A percentile compares a stretch with the other conserved stretches of the same genome.
Conservation (phyloP, 495 filamentous ascomycete genomes). For the Penicillium taxi region DNA sequence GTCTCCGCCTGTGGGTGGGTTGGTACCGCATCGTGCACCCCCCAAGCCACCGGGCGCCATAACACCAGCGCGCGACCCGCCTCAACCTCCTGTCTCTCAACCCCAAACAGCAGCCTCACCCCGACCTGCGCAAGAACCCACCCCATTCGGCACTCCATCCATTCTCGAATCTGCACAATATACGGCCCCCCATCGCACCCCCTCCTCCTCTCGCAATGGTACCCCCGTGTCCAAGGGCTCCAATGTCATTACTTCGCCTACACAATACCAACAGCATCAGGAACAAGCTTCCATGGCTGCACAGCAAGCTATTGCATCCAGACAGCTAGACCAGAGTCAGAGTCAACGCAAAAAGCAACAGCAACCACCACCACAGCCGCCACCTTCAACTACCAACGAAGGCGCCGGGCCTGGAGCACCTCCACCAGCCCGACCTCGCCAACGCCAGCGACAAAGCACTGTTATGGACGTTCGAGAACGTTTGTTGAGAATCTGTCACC, state of each 20-base stretch:
- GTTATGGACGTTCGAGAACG: constrained; percentile 74
- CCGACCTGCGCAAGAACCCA: constrained; percentile 19
- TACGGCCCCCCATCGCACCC: constrained; percentile 38
- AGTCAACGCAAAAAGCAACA: constrained; percentile 55
- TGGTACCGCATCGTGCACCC: constrained; percentile 38
- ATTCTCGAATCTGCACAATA: constrained; percentile 48
- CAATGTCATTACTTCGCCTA: constrained; percentile 23
- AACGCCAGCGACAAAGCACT: constrained; percentile 65
- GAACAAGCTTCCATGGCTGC: constrained; percentile 68
- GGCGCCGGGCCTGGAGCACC: constrained; percentile 50
- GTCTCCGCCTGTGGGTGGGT: constrained; percentile 27
- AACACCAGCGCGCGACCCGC: constrained; percentile 39
- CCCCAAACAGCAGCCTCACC: constrained; percentile 13
- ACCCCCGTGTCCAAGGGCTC: constrained; percentile 20
- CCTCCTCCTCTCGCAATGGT: constrained; percentile 38
- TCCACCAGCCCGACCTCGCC: constrained; percentile 61
- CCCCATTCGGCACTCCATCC: constrained; percentile 24
- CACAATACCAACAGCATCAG: constrained; percentile 79
- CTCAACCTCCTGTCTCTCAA: constrained; percentile 40
- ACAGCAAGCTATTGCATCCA: constrained; percentile 54
- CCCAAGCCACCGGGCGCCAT: constrained; percentile 37
- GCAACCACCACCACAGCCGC: constrained; percentile 14
- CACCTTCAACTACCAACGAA: constrained; percentile 28
- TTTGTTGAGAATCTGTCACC: constrained; percentile 80
- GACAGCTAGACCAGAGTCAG: constrained; percentile 52